These are phyloP conservation scores for Colletotrichum sp. DNA, from an alignment of 2,329 filamentous ascomycete species.

Conservation along the genomic window DNA sequence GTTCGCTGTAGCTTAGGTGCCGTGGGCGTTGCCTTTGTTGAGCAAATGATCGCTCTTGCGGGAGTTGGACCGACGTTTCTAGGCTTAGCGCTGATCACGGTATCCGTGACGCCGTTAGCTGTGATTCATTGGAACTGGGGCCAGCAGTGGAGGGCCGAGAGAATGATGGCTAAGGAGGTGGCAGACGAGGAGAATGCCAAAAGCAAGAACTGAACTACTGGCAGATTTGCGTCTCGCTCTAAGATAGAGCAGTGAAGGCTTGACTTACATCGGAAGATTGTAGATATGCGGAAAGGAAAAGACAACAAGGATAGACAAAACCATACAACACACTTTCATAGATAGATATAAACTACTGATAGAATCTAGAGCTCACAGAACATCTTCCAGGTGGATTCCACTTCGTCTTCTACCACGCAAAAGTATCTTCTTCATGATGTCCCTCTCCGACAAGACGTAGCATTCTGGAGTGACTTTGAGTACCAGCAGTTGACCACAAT, in stretches of 20 bases:
- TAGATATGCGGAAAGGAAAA: neutral
- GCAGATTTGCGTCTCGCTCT: neutral
- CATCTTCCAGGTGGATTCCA: neutral
- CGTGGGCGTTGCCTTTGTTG: neutral
- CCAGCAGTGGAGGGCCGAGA: slow-evolving; percentile 5
- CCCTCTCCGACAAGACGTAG: neutral
- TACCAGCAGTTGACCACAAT: neutral
- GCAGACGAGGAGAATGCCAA: neutral
- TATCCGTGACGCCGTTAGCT: slow-evolving; percentile 1
- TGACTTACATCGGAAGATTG: neutral
- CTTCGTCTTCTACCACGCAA: neutral
- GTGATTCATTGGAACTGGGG: slow-evolving; percentile 14
- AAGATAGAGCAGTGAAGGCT: neutral
- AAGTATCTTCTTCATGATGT: neutral
- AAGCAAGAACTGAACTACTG: neutral
- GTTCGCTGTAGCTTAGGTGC: slow-evolving; percentile 4
- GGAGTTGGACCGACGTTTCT: slow-evolving; percentile 1
- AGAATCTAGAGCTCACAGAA: neutral
- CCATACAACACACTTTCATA: neutral
- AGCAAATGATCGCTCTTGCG: neutral
- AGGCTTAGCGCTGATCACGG: neutral
- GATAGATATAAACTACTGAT: neutral
- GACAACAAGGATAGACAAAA: neutral
- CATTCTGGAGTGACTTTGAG: neutral
- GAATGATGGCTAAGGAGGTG: neutral